Evolutionary conservation across 345 rosid species (phyloP), one percentile per base, ranked within the genome.

Genomic region (Jatropha curcas): DNA sequence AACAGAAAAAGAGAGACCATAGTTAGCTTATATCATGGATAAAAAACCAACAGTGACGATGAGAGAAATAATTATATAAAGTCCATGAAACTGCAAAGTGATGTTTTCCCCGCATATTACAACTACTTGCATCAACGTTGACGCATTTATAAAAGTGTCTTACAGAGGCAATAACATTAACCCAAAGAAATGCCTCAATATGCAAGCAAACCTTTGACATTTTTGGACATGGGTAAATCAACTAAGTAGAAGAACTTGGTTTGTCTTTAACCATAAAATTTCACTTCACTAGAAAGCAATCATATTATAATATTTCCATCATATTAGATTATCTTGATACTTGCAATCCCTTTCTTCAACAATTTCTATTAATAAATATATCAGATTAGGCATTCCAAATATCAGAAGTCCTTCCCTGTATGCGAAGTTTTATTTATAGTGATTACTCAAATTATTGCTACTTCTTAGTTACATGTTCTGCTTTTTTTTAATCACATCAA

Each of bases 11-110:
- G 10, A 20, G 30, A n/a, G 9, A 4, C 25, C 13, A 41, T 0
- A 56, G 59, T 24, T 53, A 68, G 60, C n/a, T 63, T 17, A 58
- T 4, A 48, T 48, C 74, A 60, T 39, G 37, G 28, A 43, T 17
- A 25, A 60, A n/a, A n/a, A n/a, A n/a, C n/a, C 27, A 4, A 63
- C 30, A 24, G 14, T 11, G 22, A 43, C 7, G 14, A 5, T 28
- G 12, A 24, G 28, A 14, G 19, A 48, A 48, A 14, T 4, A 14
- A 48, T 48, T 17, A 14, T 48, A 48, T 17, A 14, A 48, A 48
- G 53, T 48, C 53, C 53, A 48, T 17, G 53, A 17, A 19, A 48
- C 5, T 48, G 52, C 53, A 19, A 4, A n/a, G n/a, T n/a, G n/a
- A n/a, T n/a, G n/a, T 48, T 14, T 17, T 48, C 53, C 53, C 20